phyloP scores from a whole-genome alignment of 257 asterid genomes.

The Penstemon barbatus region DNA sequence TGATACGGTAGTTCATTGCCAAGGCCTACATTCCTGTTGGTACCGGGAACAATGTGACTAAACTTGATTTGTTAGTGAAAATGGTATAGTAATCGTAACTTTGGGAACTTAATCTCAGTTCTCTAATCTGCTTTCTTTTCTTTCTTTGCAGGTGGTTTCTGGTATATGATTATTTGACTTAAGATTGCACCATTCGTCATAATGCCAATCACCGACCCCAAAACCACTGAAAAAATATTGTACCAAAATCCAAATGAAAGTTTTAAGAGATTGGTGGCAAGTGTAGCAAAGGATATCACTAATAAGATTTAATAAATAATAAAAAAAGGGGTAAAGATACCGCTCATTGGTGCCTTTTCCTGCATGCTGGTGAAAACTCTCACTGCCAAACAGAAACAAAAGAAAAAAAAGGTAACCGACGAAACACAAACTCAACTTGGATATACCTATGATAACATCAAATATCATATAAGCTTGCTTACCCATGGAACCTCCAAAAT shows the following conservation, averaged over 20 bases:
- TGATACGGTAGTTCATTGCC: too few relatives aligned
- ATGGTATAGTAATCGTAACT: neutral
- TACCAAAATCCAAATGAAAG: constrained; percentile 16
- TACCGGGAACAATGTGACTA: neutral
- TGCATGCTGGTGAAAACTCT: constrained; percentile 95
- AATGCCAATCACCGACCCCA: constrained; percentile 81
- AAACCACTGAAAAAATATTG: constrained; percentile 49
- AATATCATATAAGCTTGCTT: constrained; percentile 31
- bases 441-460: neutral
- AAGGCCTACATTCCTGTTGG: too few relatives aligned
- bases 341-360: constrained; percentile 90
- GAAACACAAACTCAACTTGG: constrained; percentile 13
- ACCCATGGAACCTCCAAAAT: constrained; percentile 89
- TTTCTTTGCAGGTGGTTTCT: constrained; percentile 58
- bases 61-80: neutral
- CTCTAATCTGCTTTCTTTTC: constrained; percentile 74
- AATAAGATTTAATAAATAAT: neutral
- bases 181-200: constrained; percentile 83
- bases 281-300: neutral
- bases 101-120: constrained; percentile 15
- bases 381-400: constrained; percentile 50
- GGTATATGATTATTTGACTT: constrained; percentile 74
- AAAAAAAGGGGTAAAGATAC: constrained; percentile 42
- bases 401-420: constrained; percentile 11
- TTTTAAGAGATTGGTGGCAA: neutral